A percentile compares a stretch with the other conserved stretches of the same genome.
Evolutionary conservation across 2,329 filamentous ascomycete genomes (phyloP).

Genomic region (Exserohilum rostratum): DNA sequence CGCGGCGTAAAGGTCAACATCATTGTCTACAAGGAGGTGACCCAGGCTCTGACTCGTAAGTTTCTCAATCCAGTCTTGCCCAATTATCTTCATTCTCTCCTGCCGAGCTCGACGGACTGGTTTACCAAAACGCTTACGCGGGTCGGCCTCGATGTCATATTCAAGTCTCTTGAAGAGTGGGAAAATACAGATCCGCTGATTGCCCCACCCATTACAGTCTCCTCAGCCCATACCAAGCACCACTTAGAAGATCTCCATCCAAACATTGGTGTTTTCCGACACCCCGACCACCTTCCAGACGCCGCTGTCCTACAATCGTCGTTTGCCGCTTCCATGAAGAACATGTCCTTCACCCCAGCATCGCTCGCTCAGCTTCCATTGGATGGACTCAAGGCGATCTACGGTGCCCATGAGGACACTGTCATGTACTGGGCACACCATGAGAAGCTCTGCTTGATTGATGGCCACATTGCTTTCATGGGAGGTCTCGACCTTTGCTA

Average conservation of each 20-base stretch:
- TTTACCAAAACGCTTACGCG: slow-evolving; percentile 51
- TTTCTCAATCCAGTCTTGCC: slow-evolving; percentile 52
- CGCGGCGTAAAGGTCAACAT: slow-evolving; percentile 83
- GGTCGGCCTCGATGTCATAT: slow-evolving; percentile 52
- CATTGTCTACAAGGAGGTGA: slow-evolving; percentile 87
- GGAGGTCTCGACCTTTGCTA: slow-evolving; percentile 87
- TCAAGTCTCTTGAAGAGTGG: slow-evolving; percentile 53
- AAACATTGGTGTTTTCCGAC: slow-evolving; percentile 87
- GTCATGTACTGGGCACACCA: slow-evolving; percentile 93
- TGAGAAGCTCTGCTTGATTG: slow-evolving; percentile 85
- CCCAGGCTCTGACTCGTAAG: slow-evolving; percentile 79
- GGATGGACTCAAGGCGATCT: slow-evolving; percentile 77
- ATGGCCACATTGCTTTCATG: slow-evolving; percentile 85
- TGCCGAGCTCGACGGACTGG: slow-evolving; percentile 49
- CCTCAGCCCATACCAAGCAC: slow-evolving; percentile 78
- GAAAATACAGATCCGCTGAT: slow-evolving; percentile 55
- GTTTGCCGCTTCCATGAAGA: slow-evolving; percentile 62
- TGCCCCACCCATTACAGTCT: slow-evolving; percentile 58
- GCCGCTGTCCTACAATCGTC: slow-evolving; percentile 68
- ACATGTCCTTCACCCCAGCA: slow-evolving; percentile 61
- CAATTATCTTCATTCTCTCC: slow-evolving; percentile 52
- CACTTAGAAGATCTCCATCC: slow-evolving; percentile 76
- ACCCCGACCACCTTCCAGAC: slow-evolving; percentile 85
- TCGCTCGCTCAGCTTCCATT: slow-evolving; percentile 68
- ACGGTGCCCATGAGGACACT: slow-evolving; percentile 79